Evolutionary conservation across 192 early-diverging fungal genomes (phyloP).

Genomic region (Linnemannia exigua): DNA sequence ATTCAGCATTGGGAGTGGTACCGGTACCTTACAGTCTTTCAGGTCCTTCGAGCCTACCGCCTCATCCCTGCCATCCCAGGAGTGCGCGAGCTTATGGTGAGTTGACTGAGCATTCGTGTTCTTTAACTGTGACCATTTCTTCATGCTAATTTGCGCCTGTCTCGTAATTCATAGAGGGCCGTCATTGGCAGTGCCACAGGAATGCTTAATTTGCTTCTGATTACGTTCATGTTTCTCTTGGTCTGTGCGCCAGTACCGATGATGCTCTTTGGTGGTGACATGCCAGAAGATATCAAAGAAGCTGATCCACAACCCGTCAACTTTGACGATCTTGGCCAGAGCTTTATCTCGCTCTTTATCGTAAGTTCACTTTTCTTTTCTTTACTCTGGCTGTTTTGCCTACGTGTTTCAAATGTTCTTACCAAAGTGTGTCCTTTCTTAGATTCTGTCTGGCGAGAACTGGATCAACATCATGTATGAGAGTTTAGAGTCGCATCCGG

Average conservation of each 20-base stretch:
- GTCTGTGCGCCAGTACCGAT: constrained; percentile 49
- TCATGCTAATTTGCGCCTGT: not conserved
- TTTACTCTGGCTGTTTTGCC: not conserved
- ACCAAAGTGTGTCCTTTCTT: not conserved
- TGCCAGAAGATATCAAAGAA: constrained; percentile 23
- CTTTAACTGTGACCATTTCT: not conserved
- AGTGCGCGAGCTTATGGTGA: constrained; percentile 62
- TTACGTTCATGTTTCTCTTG: constrained; percentile 54
- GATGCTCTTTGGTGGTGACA: constrained; percentile 51
- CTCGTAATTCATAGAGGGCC: constrained; percentile 36
- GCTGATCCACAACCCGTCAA: constrained; percentile 40
- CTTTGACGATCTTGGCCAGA: constrained; percentile 66
- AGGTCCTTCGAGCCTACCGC: constrained; percentile 65
- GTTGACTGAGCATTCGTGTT: not conserved
- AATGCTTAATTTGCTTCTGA: constrained; percentile 69
- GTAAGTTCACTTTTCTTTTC: constrained; percentile 38
- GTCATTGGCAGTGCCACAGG: constrained; percentile 69
- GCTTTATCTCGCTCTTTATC: constrained; percentile 66
- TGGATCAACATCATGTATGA: constrained; percentile 71
- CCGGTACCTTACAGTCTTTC: constrained; percentile 68
- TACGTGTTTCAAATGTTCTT: not conserved
- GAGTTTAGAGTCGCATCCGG: constrained; percentile 54
- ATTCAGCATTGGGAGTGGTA: constrained; percentile 60
- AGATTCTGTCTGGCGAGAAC: constrained; percentile 72
- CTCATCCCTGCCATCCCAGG: constrained; percentile 66